These are phyloP conservation scores for Alopecurus myosuroides DNA, from an alignment of 176 grass and related monocot genomes.

Conservation along the genomic window DNA sequence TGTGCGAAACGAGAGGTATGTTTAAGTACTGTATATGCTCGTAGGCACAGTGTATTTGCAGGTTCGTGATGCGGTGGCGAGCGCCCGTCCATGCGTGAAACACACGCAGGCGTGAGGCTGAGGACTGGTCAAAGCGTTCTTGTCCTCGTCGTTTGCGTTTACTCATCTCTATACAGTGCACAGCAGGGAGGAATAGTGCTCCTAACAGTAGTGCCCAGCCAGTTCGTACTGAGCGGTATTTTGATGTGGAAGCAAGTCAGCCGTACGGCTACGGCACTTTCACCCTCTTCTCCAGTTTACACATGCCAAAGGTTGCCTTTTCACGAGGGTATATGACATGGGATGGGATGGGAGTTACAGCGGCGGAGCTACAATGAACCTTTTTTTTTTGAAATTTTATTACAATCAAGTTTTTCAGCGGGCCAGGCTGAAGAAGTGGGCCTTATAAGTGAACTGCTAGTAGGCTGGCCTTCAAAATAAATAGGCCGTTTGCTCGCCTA, in stretches of 20 bases:
- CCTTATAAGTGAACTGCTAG: too few relatives aligned
- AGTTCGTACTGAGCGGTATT: not conserved
- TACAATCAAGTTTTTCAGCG: too few relatives aligned
- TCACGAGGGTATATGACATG: not conserved
- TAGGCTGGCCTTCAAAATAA: too few relatives aligned
- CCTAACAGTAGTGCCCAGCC: not conserved
- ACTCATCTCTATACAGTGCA: not conserved
- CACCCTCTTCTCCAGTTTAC: not conserved
- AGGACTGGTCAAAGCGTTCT: not conserved
- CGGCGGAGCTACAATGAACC: too few relatives aligned
- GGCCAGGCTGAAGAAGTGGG: too few relatives aligned
- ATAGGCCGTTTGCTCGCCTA: too few relatives aligned
- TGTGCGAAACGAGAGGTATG: not conserved
- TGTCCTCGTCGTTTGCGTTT: not conserved
- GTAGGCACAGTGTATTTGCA: not conserved
- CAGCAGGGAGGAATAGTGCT: not conserved
- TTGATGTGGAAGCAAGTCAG: not conserved
- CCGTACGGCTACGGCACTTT: not conserved
- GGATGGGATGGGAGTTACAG: too few relatives aligned
- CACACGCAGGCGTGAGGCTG: not conserved
- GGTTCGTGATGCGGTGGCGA: not conserved
- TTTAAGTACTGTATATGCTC: not conserved
- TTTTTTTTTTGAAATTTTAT: too few relatives aligned
- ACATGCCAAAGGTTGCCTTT: not conserved
- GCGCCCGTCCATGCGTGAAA: not conserved